Evolutionary conservation across 306 rosid species (phyloP), one percentile per base, ranked within the genome.

Genomic region (Hippophae rhamnoides): DNA sequence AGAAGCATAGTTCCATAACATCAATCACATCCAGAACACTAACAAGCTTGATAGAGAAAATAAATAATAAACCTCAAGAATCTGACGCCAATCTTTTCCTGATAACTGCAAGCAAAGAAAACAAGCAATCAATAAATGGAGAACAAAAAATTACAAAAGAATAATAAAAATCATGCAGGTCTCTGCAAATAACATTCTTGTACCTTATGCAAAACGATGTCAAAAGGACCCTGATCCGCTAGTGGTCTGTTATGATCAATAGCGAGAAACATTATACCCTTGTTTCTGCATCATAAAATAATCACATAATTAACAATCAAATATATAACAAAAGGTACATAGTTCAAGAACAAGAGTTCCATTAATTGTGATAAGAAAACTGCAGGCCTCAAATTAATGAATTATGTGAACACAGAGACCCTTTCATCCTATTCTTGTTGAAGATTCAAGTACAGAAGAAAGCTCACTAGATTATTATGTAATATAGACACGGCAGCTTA

Each of bases 161-260:
- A 48, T n/a, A 7, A 52, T 25, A 49, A 41, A 13, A 9, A 50
- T 31, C 44, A 56, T 70, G 74, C 7, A 61, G 9, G 40, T 60
- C 56, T 48, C 65, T 60, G 55, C 56, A 52, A 64, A 53, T 26
- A 57, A 45, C 41, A 54, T 65, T 10, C 6, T 55, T 75, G 61
- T 52, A 89, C 97, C 97, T 89, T 89, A 50, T 89, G 97, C 79
- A 89, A 62, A 70, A 89, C 93, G 52, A 89, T 69, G 69, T 89
- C 95, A 71, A 89, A 89, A 23, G 97, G 95, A 57, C 97, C 97
- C 74, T 89, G 97, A 59, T 86, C 95, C 25, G 87, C 76, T 60
- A 86, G 86, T 9, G 93, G 76, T 67, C 77, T 73, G 57, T 62
- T 78, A 41, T 78, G 82, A 74, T 89, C 97, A 69, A 89, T 82